Conservation (phyloP, 2,329 filamentous ascomycete genomes). For the Ciborinia camelliae region DNA sequence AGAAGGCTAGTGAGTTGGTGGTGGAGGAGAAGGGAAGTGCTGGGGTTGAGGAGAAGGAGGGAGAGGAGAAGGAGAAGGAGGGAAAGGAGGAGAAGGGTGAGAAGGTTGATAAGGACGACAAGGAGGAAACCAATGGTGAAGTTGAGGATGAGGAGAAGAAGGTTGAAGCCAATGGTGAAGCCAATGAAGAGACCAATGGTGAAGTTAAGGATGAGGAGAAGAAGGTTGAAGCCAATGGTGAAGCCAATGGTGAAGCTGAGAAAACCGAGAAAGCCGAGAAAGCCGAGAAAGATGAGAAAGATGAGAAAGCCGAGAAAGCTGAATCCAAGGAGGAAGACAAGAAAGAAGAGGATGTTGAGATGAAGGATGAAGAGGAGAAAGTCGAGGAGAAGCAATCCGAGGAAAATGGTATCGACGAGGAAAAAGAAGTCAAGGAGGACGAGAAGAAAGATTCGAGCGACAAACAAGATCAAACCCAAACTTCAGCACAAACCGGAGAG, state of each 20-base stretch:
- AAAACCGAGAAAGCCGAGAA: slow-evolving; percentile 20
- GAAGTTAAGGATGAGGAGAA: slow-evolving; percentile 24
- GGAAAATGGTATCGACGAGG: slow-evolving; percentile 31
- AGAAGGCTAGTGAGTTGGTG: slow-evolving; percentile 57
- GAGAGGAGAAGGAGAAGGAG: slow-evolving; percentile 35
- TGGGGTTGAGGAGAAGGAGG: slow-evolving; percentile 21
- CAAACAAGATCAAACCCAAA: slow-evolving; percentile 10
- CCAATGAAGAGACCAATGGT: slow-evolving; percentile 24
- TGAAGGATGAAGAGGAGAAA: slow-evolving; percentile 15
- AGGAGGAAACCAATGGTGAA: slow-evolving; percentile 22
- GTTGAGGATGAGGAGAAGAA: slow-evolving; percentile 16
- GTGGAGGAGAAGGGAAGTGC: slow-evolving; percentile 40
- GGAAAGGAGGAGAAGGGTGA: neutral
- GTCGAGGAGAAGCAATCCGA: slow-evolving; percentile 26
- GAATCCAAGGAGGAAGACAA: slow-evolving; percentile 23
- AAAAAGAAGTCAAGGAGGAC: slow-evolving; percentile 40
- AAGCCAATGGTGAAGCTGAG: slow-evolving; percentile 28
- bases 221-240: slow-evolving; percentile 26
- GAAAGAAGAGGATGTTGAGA: slow-evolving; percentile 22
- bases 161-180: slow-evolving; percentile 25
- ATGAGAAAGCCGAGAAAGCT: slow-evolving; percentile 19
- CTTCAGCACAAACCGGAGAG: slow-evolving; percentile 25
- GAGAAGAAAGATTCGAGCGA: slow-evolving; percentile 25
- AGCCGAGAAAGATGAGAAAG: slow-evolving; percentile 28
- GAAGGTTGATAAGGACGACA: slow-evolving; percentile 25